Evolutionary conservation across 192 early-diverging fungal genomes (phyloP), one percentile per base, ranked within the genome.

Genomic region (Phlyctochytrium arcticum): DNA sequence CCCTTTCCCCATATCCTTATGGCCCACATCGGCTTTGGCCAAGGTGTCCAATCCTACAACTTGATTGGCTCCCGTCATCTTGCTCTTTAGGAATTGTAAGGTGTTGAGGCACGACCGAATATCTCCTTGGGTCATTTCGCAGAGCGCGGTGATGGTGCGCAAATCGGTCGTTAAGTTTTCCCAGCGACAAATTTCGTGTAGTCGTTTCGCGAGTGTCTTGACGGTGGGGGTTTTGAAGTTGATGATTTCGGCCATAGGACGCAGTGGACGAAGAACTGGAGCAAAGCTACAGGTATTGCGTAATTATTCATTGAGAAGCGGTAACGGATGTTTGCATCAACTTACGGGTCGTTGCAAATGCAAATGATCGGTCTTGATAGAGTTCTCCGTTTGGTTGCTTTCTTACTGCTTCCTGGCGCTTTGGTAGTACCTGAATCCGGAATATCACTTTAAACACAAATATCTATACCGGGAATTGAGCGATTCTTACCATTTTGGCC

Each of bases 291-390:
- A 36, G 33, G 12, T n/a, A 26, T 44, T 0, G 39, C 21, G 3
- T 48, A 26, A 12, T 48, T 0, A 48, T 19, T 26, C 9, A 12
- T 48, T 49, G 21, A 39, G 36, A 48, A 39, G 39, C 2, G 31
- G 1, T 34, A 17, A 19, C 2, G 9, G 55, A 35, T 4, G 8
- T 26, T 0, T 8, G n/a, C 24, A 26, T 7, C 10, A 1, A 35
- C 62, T 12, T 65, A 90, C 85, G 80, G 87, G 73, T 97, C 94
- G 72, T 99, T 99, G 82, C 96, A 99, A 58, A 99, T 96, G 71
- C 95, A 99, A 35, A 99, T 97, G 50, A 99, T 94, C 46, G 96
- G 96, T 4, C 95, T 80, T 50, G 90, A 73, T 21, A 95, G 76
- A 5, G 60, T 46, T 19, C 63, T 53, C n/a, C 36, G 54, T 53